Evolutionary conservation across 805 yeast genomes (phyloP).

Genomic region (Maudiozyma pseudohumilis): DNA sequence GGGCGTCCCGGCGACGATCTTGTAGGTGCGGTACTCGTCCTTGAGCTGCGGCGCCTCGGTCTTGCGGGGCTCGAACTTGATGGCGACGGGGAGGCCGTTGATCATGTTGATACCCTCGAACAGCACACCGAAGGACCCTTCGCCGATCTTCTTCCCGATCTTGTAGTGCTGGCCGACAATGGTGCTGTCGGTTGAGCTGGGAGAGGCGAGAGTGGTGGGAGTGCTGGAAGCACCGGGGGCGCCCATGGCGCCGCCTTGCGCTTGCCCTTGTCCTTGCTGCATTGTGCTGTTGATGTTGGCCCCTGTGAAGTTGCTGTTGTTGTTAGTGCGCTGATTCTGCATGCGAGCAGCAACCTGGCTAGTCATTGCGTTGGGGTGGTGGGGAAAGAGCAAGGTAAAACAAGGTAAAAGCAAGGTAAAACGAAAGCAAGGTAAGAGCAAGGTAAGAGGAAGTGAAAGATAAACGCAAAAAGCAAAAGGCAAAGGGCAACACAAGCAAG

Average conservation of each 20-base stretch:
- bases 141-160: conserved; percentile 96
- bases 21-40: conserved; percentile 92
- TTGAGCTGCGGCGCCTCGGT: conserved; percentile 95
- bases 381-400: neutral
- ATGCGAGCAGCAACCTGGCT: neutral
- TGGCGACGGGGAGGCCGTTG: conserved; percentile 82
- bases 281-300: neutral
- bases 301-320: neutral
- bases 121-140: conserved; percentile 95
- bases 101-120: conserved; percentile 92
- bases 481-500: neutral
- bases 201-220: no score
- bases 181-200: no score
- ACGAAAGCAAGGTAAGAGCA: neutral
- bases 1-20: conserved; percentile 69
- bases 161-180: conserved; percentile 90
- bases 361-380: neutral
- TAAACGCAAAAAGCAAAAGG: neutral
- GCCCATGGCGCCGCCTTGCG: no score
- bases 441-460: neutral
- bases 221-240: no score
- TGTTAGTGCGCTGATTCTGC: neutral
- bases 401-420: neutral
- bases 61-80: conserved; percentile 93
- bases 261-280: no score